Conservation (phyloP, 2,329 filamentous ascomycete genomes). For the Neonectria neomacrospora region DNA sequence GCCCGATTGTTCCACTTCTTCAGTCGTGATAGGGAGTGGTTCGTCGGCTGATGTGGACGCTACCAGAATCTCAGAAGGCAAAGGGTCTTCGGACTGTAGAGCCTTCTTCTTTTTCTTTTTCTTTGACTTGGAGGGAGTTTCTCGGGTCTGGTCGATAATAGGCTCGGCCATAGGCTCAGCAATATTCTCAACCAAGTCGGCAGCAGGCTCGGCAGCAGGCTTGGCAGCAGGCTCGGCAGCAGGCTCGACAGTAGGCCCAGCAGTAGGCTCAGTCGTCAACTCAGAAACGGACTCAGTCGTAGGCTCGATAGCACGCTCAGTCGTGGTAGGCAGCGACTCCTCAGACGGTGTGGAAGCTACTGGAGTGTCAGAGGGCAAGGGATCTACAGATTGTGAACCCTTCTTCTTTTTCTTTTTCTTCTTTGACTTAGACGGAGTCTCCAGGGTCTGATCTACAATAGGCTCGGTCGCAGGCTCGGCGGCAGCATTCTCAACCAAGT, state of each 20-base stretch:
- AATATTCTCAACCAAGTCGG: constrained; percentile 13
- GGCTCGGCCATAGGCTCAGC: constrained; percentile 22
- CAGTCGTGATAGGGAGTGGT: constrained; percentile 2
- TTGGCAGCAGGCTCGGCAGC: neutral
- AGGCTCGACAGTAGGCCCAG: too few species aligned
- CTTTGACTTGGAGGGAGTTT: constrained; percentile 30
- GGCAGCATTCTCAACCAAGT: constrained; percentile 4
- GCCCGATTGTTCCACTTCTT: constrained; percentile 9
- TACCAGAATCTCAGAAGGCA: constrained; percentile 22
- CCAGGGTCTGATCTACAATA: constrained; percentile 21
- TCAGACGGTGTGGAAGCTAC: constrained; percentile 17
- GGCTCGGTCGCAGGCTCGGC: constrained; percentile 24
- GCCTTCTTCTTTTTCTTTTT: constrained; percentile 46
- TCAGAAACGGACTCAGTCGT: constrained; percentile 12
- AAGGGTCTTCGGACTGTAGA: constrained; percentile 28
- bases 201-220: neutral
- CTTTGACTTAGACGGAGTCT: constrained; percentile 30
- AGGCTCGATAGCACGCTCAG: constrained; percentile 24
- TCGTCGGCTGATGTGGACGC: constrained; percentile 13
- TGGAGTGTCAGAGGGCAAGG: constrained; percentile 22
- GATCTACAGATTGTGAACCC: constrained; percentile 29
- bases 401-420: constrained; percentile 46
- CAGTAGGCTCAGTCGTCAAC: neutral
- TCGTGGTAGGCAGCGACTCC: constrained; percentile 2
- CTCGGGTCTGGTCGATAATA: constrained; percentile 20